Base-by-base conservation (phyloP, 2,329 filamentous ascomycete species). In the Fusarium sp. region DNA sequence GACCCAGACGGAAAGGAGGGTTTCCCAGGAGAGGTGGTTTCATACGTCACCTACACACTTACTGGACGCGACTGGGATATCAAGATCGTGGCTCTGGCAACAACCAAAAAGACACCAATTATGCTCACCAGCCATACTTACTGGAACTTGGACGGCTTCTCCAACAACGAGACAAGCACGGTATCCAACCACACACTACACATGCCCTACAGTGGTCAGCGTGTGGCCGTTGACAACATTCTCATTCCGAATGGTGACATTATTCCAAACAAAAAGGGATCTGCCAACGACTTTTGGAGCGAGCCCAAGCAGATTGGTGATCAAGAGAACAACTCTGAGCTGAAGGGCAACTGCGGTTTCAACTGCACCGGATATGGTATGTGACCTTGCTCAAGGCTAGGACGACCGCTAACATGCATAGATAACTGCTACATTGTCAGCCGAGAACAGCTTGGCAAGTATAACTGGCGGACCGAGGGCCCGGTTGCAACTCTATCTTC, bases 361-460 rank as follows among this genome's bases (percentile, higher is more conserved):
- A 90, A 90, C 81, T 98, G 96, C 85, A 92, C 89, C 0, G 96
- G 96, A 31, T 97, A 97, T 81, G 95, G 96, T 87, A 86, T 85
- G 84, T 77, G 9, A 5, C 5, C 3, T 17, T 31, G 2, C 2
- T 12, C 8, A n/a, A 6, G 7, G 1, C 24, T 9, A 2, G 8
- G 22, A n/a, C 9, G 20, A 67, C 27, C 53, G 49, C 60, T 57
- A 40, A 70, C 12, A 35, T 22, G 12, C 4, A 2, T 35, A 90
- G 90, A 92, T 79, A 95, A 86, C 71, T 93, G 91, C 87, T 94
- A 87, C 83, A 83, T 92, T 56, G 87, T 93, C 77, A 92, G 92
- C 84, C 90, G 92, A 59, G 86, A 83, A 2, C 84, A 87, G 56
- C 81, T 87, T 27, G 88, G 85, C 2, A 81, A 87, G 2, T 91